Conservation (phyloP, 2,329 filamentous ascomycete genomes). For the Botrytis tulipae region DNA sequence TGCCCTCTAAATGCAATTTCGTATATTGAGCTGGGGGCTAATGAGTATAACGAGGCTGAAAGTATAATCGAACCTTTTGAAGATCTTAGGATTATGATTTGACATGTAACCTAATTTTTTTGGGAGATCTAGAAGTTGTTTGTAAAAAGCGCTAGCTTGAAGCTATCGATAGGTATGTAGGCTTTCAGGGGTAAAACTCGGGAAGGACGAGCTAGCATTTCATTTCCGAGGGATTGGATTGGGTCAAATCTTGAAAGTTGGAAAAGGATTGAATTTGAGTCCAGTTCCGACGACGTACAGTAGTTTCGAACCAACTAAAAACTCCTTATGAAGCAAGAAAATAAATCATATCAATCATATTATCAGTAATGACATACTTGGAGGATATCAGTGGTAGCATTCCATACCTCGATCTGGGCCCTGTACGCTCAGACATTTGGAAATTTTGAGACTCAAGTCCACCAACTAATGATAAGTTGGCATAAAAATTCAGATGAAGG, state of each 20-base stretch:
- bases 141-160: background rate
- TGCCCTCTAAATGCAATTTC: background rate
- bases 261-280: background rate
- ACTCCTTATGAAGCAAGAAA: background rate
- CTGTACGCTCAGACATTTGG: background rate
- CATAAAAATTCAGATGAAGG: background rate
- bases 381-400: background rate
- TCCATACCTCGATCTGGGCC: background rate
- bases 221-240: background rate
- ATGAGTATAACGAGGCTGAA: background rate
- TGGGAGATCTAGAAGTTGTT: background rate
- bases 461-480: background rate
- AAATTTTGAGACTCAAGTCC: background rate
- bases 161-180: conserved; percentile 1
- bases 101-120: background rate
- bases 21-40: background rate
- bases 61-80: background rate
- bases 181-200: conserved; percentile 5
- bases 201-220: conserved; percentile 9
- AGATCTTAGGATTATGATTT: background rate
- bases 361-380: background rate
- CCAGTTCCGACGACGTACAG: background rate
- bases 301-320: background rate
- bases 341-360: background rate
- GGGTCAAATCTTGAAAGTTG: background rate